Base-by-base conservation (phyloP, 164 flowering plant genomes). In the Litsea cubeba region DNA sequence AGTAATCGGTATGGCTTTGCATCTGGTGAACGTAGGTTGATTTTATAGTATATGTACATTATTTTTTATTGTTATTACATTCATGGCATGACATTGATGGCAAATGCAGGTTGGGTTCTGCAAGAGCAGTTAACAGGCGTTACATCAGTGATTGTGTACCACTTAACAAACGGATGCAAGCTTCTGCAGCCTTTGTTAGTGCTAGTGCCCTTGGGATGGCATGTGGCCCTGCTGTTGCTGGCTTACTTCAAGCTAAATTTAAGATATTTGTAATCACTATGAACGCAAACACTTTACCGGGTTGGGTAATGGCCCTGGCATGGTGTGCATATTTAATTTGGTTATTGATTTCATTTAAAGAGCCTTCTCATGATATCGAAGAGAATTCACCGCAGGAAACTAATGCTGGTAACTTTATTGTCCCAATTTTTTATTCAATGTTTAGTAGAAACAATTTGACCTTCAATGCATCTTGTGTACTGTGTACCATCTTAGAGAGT, bases 181-280 rank as follows among this genome's bases (percentile, higher is more conserved):
- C 90, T 76, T 87, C 90, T 40, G 90, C 90, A 35, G 88, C 84
- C 58, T 87, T 87, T 76, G 90, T 87, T 72, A 87, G 84, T 83
- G 88, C 90, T n/a, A 84, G 90, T 78, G 90, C 90, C 65, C 88
- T 87, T 72, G 90, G 90, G 74, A 87, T 87, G 88, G 90, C 88
- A 62, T 82, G 85, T 76, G 90, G 90, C 71, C 90, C 90, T 71
- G 88, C 87, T 60, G 77, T 87, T 82, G 86, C 88, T 62, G 83
- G 84, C 18, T 73, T 87, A 28, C 83, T 86, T 67, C 88, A 87
- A 62, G 80, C 79, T 8, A 76, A 82, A 30, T 87, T 87, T 74
- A 81, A 79, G 76, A 70, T 87, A 62, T 83, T 69, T 75, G 76
- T 63, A 23, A 15, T 87, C 30, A 86, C 90, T 17, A 81, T 87